phyloP scores from a whole-genome alignment of 768 basidiomycete genomes.

The Tylopilus felleus region DNA sequence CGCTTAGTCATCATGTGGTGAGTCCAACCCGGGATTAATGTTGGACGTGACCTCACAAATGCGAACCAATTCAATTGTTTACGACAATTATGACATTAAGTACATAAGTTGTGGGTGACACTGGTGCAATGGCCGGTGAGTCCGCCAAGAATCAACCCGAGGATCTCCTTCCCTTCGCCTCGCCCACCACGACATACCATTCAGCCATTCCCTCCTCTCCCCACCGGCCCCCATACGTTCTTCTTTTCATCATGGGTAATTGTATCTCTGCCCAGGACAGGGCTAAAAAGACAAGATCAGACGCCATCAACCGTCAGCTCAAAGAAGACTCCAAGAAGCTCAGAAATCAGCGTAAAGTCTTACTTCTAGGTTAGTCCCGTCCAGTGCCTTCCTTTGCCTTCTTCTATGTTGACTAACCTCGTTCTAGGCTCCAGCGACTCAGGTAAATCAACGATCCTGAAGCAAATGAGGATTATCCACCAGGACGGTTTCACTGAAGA shows the following conservation, averaged over 20 bases:
- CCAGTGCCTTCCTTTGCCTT: background rate
- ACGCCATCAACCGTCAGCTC: constrained; percentile 76
- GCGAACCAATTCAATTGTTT: too few relatives aligned
- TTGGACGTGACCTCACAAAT: too few relatives aligned
- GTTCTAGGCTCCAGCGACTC: constrained; percentile 85
- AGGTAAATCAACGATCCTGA: constrained; percentile 94
- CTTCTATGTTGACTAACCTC: background rate
- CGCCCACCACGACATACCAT: too few relatives aligned
- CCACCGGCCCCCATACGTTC: too few relatives aligned
- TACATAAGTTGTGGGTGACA: too few relatives aligned
- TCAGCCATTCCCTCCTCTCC: too few relatives aligned
- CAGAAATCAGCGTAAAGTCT: constrained; percentile 88
- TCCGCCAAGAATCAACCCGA: too few relatives aligned
- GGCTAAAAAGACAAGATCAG: constrained; percentile 58
- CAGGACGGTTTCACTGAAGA: constrained; percentile 81
- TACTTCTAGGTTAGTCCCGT: constrained; percentile 71
- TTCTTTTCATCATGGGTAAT: constrained; percentile 61
- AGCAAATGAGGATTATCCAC: constrained; percentile 99
- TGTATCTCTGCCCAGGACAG: constrained; percentile 58
- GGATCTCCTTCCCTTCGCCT: too few relatives aligned
- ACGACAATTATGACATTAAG: too few relatives aligned
- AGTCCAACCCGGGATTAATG: too few relatives aligned
- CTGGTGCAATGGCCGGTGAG: too few relatives aligned
- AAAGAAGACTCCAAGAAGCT: constrained; percentile 83
- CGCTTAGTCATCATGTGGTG: too few relatives aligned